These are phyloP conservation scores for Hypsizygus ulmarius DNA, from an alignment of 1,284 basidiomycete species.

Conservation along the genomic window DNA sequence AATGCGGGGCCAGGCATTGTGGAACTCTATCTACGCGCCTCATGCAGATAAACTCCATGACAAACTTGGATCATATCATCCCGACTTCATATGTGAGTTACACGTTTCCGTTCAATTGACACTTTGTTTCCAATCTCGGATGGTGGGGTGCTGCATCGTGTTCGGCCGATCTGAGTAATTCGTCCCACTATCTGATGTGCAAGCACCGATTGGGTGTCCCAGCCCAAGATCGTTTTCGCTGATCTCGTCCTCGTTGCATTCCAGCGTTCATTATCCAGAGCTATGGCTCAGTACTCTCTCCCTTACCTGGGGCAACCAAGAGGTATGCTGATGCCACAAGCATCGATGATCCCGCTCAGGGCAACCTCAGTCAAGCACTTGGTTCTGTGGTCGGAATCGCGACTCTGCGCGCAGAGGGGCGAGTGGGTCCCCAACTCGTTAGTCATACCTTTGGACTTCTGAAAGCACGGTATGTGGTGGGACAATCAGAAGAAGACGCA, in stretches of 20 bases:
- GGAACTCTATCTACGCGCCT: slow-evolving; percentile 91
- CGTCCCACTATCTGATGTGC: slow-evolving; percentile 26
- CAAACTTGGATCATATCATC: slow-evolving; percentile 85
- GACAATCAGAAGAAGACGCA: slow-evolving; percentile 69
- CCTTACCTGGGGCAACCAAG: slow-evolving; percentile 56
- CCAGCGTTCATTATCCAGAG: slow-evolving; percentile 90
- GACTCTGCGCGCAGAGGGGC: slow-evolving; percentile 85
- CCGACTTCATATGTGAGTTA: slow-evolving; percentile 79
- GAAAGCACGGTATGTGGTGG: slow-evolving; percentile 67
- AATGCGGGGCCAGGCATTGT: slow-evolving; percentile 69
- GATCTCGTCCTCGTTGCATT: slow-evolving; percentile 22
- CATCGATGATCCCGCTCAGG: slow-evolving; percentile 55
- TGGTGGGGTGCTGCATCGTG: slow-evolving; percentile 15
- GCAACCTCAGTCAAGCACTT: slow-evolving; percentile 83
- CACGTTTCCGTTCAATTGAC: slow-evolving; percentile 29
- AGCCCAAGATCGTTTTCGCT: slow-evolving; percentile 24
- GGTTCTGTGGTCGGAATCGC: slow-evolving; percentile 89
- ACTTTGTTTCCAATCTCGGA: slow-evolving; percentile 27
- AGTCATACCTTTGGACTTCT: slow-evolving; percentile 94
- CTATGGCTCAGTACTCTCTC: slow-evolving; percentile 86
- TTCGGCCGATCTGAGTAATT: slow-evolving; percentile 26
- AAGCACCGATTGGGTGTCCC: slow-evolving; percentile 9
- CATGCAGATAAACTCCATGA: slow-evolving; percentile 85
- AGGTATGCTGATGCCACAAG: slow-evolving; percentile 37
- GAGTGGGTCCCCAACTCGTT: slow-evolving; percentile 88